Percentiles rank a stretch among this genome's conserved stretches.
These are phyloP conservation scores for Vinca minor DNA, from an alignment of 257 asterid species.

Conservation along the genomic window DNA sequence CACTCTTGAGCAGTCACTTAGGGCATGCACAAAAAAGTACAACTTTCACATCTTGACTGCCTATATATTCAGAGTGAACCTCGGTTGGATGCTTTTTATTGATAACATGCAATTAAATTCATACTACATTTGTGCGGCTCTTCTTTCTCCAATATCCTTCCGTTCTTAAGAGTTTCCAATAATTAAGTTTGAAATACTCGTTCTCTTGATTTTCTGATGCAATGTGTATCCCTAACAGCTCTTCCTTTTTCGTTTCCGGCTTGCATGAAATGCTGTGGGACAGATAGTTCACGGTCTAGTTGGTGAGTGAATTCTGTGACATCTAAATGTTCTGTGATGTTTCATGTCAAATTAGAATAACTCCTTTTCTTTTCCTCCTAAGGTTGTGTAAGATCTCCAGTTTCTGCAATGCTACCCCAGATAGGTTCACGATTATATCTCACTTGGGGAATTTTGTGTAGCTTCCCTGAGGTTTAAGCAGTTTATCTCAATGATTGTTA, in stretches of 20 bases:
- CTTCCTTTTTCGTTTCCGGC: background rate
- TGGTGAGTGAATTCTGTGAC: slow-evolving; percentile 20
- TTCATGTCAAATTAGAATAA: background rate
- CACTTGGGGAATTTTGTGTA: slow-evolving; percentile 78
- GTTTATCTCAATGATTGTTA: background rate
- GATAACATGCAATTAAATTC: too few species aligned
- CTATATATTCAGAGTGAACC: background rate
- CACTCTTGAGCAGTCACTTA: too few species aligned
- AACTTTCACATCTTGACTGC: background rate
- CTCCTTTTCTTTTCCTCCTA: slow-evolving; percentile 3
- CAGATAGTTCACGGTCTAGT: slow-evolving; percentile 45
- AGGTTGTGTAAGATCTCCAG: slow-evolving; percentile 89
- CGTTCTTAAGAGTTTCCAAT: background rate
- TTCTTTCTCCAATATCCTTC: background rate
- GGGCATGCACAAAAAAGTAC: too few species aligned
- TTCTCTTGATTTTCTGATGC: background rate
- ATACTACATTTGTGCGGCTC: too few species aligned
- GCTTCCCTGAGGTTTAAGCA: slow-evolving; percentile 64
- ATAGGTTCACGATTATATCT: slow-evolving; percentile 74
- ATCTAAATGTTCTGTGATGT: background rate
- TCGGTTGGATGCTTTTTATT: background rate
- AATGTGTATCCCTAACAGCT: slow-evolving; percentile 5
- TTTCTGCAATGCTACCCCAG: slow-evolving; percentile 82
- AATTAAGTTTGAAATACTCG: background rate
- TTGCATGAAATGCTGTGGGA: slow-evolving; percentile 3